Conservation (phyloP, 371 early-diverging fungal genomes). For the Apophysomyces elegans region DNA sequence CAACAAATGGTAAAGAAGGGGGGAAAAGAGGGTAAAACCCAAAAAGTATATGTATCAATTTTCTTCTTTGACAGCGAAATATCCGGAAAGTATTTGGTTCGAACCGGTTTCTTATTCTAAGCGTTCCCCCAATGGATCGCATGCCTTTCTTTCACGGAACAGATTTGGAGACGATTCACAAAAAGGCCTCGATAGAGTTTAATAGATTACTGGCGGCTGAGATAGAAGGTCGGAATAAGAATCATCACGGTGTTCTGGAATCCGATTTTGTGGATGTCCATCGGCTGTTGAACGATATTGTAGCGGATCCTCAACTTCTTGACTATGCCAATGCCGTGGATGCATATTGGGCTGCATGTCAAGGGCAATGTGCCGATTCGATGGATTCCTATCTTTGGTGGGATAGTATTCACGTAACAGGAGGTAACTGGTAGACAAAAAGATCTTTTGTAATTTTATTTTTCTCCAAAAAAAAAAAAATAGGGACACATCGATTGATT, state of each 20-base stretch:
- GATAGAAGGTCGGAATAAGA: conserved; percentile 33
- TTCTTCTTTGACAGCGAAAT: conserved; percentile 26
- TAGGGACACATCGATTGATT: conserved; percentile 43
- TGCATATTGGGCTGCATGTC: conserved; percentile 49
- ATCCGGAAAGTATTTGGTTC: conserved; percentile 42
- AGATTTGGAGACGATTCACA: conserved; percentile 17
- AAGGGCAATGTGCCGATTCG: conserved; percentile 42
- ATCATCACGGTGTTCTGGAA: conserved; percentile 29
- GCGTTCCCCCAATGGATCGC: conserved; percentile 40
- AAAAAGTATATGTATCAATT: background rate
- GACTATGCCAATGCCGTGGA: conserved; percentile 38
- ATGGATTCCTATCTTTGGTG: conserved; percentile 50
- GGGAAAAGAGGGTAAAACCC: background rate
- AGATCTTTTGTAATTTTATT: background rate
- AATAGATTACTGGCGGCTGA: conserved; percentile 32
- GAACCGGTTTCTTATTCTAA: conserved; percentile 39
- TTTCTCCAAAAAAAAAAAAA: background rate
- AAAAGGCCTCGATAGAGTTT: conserved; percentile 28
- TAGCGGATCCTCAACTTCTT: conserved; percentile 30
- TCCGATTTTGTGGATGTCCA: conserved; percentile 39
- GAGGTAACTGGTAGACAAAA: conserved; percentile 26
- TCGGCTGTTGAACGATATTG: conserved; percentile 34
- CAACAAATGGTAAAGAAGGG: conserved; percentile 33
- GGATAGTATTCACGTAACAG: conserved; percentile 51
- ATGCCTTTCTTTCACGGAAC: conserved; percentile 40